These are phyloP conservation scores for Mucor velutinosus DNA, from an alignment of 371 early-diverging fungal genomes.

Conservation along the genomic window DNA sequence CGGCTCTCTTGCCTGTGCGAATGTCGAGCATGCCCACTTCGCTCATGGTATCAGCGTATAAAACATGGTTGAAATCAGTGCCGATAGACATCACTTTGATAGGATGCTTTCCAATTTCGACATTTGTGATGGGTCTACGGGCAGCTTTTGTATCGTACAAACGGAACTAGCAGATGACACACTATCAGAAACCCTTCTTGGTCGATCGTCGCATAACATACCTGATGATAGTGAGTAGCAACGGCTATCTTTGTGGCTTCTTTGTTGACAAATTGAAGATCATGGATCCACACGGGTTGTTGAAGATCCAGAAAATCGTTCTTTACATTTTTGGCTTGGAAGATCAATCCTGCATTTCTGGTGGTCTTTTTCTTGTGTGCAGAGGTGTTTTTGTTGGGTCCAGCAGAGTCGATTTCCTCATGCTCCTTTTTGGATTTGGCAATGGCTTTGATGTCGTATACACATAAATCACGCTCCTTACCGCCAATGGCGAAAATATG, in stretches of 20 bases:
- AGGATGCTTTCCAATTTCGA: conserved; percentile 71
- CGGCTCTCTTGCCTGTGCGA: conserved; percentile 56
- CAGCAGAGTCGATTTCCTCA: conserved; percentile 17
- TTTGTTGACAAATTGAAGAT: conserved; percentile 70
- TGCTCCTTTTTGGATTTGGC: conserved; percentile 21
- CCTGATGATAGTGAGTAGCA: conserved; percentile 78
- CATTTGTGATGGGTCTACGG: conserved; percentile 70
- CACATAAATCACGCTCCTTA: conserved; percentile 77
- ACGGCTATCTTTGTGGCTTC: conserved; percentile 58
- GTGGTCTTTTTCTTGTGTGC: conserved; percentile 37
- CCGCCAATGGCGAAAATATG: conserved; percentile 85
- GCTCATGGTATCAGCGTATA: conserved; percentile 80
- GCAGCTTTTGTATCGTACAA: conserved; percentile 76
- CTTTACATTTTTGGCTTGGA: conserved; percentile 70
- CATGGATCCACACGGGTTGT: conserved; percentile 88
- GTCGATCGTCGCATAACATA: conserved; percentile 18
- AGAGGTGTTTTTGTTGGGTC: conserved; percentile 27
- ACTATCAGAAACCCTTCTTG: neutral
- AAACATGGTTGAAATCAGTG: conserved; percentile 57
- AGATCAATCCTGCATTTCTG: conserved; percentile 54
- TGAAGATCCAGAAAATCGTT: conserved; percentile 82
- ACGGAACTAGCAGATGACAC: conserved; percentile 53
- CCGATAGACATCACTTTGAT: conserved; percentile 55
- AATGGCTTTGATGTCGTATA: conserved; percentile 69
- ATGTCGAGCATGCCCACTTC: conserved; percentile 69